Conservation (phyloP, 768 basidiomycete genomes). For the Antrodiella citrinella region DNA sequence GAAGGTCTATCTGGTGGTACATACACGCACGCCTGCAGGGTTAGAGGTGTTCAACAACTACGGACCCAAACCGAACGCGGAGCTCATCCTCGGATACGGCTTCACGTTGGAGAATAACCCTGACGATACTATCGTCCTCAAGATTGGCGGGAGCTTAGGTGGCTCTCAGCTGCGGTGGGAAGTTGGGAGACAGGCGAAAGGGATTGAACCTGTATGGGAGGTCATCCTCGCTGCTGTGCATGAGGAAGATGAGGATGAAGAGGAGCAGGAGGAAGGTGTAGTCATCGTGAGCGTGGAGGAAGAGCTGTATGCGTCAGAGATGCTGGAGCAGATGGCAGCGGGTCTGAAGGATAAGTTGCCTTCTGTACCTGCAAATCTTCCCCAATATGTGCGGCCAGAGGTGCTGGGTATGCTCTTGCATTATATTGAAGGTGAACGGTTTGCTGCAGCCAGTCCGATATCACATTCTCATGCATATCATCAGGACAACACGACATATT, state of each 20-base stretch:
- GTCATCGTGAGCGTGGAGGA: constrained; percentile 33
- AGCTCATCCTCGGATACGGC: constrained; percentile 87
- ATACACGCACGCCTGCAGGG: constrained; percentile 31
- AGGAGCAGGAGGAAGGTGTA: constrained; percentile 17
- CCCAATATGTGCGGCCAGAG: constrained; percentile 26
- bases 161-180: constrained; percentile 37
- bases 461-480: neutral
- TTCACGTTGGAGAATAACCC: constrained; percentile 76
- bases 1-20: constrained; percentile 56
- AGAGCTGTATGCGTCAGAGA: constrained; percentile 58
- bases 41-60: constrained; percentile 85
- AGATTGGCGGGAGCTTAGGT: constrained; percentile 44
- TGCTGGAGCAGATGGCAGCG: constrained; percentile 61
- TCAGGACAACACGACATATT: constrained; percentile 57
- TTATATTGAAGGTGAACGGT: constrained; percentile 42
- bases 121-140: constrained; percentile 80
- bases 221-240: constrained; percentile 34
- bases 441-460: neutral
- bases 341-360: constrained; percentile 44
- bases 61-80: constrained; percentile 83
- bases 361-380: too few species aligned
- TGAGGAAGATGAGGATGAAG: constrained; percentile 19
- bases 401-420: constrained; percentile 58
- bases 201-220: constrained; percentile 54
- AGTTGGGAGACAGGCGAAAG: constrained; percentile 47